Base-by-base conservation (phyloP, 176 grass and related monocot genomes). In the Aegilops longissima region DNA sequence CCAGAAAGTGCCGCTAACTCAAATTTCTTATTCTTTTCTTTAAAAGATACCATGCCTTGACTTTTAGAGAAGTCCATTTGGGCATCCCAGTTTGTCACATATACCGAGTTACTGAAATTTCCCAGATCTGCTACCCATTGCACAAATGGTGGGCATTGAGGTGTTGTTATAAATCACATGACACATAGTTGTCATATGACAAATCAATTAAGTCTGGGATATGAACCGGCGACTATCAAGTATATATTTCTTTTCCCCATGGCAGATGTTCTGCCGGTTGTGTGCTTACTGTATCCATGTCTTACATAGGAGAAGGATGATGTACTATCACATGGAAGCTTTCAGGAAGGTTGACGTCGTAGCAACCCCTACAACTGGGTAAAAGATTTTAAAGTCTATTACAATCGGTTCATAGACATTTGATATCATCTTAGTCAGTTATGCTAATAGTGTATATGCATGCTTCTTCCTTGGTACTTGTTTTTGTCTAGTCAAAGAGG, bases 321-420 rank as follows among this genome's bases (percentile, higher is more conserved):
- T 99, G 97, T 90, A 99, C 82, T 94, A 93, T 84, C 89, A 92
- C 87, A 94, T 93, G 85, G 93, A 99, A 90, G 92, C 92, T 91
- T 99, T 99, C 83, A 96, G 91, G 85, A 96, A 94, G 80, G 97
- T 96, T 81, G 92, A 99, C 69, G 83, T 99, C 75, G 96, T 99
- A 83, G 97, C 87, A 21, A 96, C 97, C 45, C 97, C 97, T 69
- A 99, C 97, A 80, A 99, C 94, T 34, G 94, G 97, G 97, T 99
- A 93, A 89, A 31, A 25, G 27, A 83, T 82, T 40, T 56, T 65
- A 27, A 71, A 66, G 80, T 86, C 79, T 35, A 73, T 80, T 68
- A 51, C 70, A 71, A 68, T 64, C 45, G 1, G 20, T 51, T 9
- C 4, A 18, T 62, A 78, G 21, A 40, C 79, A 20, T 47, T 21